Base-by-base conservation (phyloP, 805 yeast genomes). In the Suhomyces tanzawaensis region DNA sequence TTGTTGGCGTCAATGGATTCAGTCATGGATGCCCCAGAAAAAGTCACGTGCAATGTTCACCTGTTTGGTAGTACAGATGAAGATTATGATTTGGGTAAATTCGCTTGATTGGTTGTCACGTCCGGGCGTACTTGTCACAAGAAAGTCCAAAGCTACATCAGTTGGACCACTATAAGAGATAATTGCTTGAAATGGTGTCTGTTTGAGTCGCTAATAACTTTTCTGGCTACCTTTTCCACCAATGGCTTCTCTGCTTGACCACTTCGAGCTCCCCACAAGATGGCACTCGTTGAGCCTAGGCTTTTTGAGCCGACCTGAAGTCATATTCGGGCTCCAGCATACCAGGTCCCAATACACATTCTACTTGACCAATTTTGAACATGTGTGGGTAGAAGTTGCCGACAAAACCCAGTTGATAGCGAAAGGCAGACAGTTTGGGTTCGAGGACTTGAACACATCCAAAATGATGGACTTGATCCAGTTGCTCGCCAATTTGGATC, bases 331-430 rank as follows among this genome's bases (percentile, higher is more conserved):
- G 3, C 37, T 45, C 24, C 8, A 22, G 2, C 16, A 24, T 5
- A 17, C 7, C 30, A 18, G 14, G 8, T 16, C 9, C 17, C n/a
- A 19, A 11, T 63, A 58, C 43, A 40, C 50, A 3, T 34, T 63
- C 9, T 58, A 52, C 32, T 32, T 58, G 24, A 60, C 64, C 26
- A 48, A 63, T 41, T 52, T 60, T 43, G 41, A 21, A 12, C 37
- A 40, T 22, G 63, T 60, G 24, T 64, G 66, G 66, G 12, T 38
- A 12, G 60, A 61, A 39, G 34, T 29, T 25, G 46, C 53, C n/a
- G 23, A 39, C 8, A 38, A 23, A 14, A 44, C 35, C 2, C 41
- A 49, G 16, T 29, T 62, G 7, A 26, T 42, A 9, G 19, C 34
- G 4, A 40, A 42, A 25, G 66, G 66, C 1, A 24, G 22, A n/a